Evolutionary conservation across 2,329 filamentous ascomycete genomes (phyloP).

Genomic region (Pestalotiopsis fici): DNA sequence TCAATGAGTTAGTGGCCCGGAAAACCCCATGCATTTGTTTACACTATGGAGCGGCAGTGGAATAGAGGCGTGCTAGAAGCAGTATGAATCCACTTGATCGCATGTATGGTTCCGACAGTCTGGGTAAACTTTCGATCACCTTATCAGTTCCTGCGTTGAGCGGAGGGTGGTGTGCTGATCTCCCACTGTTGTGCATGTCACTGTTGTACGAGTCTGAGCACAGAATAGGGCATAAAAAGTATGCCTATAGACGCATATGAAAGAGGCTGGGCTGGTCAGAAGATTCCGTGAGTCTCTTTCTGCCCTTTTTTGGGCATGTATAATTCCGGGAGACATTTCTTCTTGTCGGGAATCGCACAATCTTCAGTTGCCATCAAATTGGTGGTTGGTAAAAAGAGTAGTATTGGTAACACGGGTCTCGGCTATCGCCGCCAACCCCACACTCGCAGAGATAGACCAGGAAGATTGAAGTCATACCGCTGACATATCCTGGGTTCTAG

Average conservation of each 20-base stretch:
- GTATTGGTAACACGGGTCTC: background rate
- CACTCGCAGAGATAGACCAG: background rate
- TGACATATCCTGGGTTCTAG: background rate
- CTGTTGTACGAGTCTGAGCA: too few species aligned
- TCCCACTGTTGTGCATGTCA: background rate
- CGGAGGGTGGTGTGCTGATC: background rate
- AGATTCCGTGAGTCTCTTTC: too few species aligned
- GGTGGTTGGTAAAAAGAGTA: background rate
- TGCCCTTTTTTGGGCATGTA: too few species aligned
- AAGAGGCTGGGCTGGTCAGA: accelerated
- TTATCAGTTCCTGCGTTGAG: background rate
- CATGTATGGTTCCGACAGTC: background rate
- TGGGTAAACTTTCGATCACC: background rate
- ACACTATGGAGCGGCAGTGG: background rate
- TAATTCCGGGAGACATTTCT: too few species aligned
- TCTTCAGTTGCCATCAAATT: background rate
- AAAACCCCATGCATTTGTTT: background rate
- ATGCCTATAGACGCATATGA: too few species aligned
- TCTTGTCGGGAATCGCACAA: background rate
- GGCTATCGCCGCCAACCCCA: background rate
- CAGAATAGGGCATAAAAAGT: too few species aligned
- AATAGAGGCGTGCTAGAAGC: background rate
- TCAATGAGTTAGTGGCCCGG: background rate
- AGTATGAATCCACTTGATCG: background rate
- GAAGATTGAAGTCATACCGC: background rate